phyloP scores from a whole-genome alignment of 2,329 filamentous ascomycete species.

The Zelopaecilomyces penicillatus region DNA sequence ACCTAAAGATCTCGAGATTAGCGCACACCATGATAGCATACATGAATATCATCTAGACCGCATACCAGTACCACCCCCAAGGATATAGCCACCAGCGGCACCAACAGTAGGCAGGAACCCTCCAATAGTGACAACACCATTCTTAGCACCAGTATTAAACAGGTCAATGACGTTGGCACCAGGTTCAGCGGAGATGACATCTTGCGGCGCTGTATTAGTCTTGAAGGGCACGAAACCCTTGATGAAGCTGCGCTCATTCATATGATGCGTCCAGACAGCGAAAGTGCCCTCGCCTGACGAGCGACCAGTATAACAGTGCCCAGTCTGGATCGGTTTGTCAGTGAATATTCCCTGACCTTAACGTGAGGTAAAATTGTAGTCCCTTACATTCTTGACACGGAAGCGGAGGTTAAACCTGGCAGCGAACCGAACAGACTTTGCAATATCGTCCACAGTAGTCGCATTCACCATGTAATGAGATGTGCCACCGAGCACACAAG shows the following conservation, averaged over 20 bases:
- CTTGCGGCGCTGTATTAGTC: conserved; percentile 36
- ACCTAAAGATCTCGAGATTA: too few relatives aligned
- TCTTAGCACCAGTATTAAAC: conserved; percentile 32
- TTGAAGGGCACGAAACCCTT: conserved; percentile 26
- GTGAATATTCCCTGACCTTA: too few relatives aligned
- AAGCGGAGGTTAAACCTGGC: conserved; percentile 3
- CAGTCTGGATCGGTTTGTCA: conserved; percentile 10
- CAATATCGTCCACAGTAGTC: conserved; percentile 1
- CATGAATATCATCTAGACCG: too few relatives aligned
- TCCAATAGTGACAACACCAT: conserved; percentile 41
- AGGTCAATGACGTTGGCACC: conserved; percentile 43
- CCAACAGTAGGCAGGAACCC: conserved; percentile 50
- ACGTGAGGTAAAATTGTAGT: background rate
- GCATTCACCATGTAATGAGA: conserved; percentile 4
- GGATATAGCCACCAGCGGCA: conserved; percentile 49
- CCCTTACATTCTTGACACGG: conserved; percentile 4
- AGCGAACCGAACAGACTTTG: background rate
- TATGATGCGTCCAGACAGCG: conserved; percentile 29
- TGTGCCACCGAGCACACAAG: background rate
- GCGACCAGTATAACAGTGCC: conserved; percentile 26
- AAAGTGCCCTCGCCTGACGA: conserved; percentile 31
- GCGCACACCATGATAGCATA: too few relatives aligned
- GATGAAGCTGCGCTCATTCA: conserved; percentile 31
- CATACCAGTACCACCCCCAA: conserved; percentile 49
- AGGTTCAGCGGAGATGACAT: conserved; percentile 44